Evolutionary conservation across 768 basidiomycete genomes (phyloP).

Genomic region (Zangia roseola): DNA sequence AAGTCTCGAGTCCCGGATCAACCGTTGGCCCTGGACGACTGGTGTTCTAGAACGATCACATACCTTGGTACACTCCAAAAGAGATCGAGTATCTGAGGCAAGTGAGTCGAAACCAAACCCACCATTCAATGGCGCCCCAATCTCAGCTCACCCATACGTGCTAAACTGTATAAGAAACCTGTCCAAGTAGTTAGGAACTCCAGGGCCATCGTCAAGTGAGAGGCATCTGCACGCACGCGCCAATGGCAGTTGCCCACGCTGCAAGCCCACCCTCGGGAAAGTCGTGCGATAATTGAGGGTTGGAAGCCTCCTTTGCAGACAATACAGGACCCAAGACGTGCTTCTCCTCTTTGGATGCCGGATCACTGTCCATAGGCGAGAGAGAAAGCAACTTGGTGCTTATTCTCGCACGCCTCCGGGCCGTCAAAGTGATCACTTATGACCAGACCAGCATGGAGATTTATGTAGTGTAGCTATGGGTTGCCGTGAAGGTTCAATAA

Average conservation of each 20-base stretch:
- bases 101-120: neutral
- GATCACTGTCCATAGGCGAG: neutral
- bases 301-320: neutral
- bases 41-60: neutral
- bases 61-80: slow-evolving; percentile 46
- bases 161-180: slow-evolving; percentile 41
- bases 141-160: slow-evolving; percentile 33
- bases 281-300: neutral
- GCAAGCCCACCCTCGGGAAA: slow-evolving; percentile 30
- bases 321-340: neutral
- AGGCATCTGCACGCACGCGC: slow-evolving; percentile 23
- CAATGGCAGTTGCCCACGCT: slow-evolving; percentile 32
- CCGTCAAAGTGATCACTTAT: no score
- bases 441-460: no score
- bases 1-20: slow-evolving; percentile 30
- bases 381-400: no score
- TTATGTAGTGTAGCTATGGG: no score
- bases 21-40: neutral
- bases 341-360: neutral
- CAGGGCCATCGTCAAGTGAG: neutral
- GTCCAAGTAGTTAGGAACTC: neutral
- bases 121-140: no score
- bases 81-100: slow-evolving; percentile 34
- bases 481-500: no score
- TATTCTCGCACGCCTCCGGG: no score